Evolutionary conservation across 176 grass and related monocot genomes (phyloP), one percentile per base, ranked within the genome.

Genomic region (Urochloa ruziziensis): DNA sequence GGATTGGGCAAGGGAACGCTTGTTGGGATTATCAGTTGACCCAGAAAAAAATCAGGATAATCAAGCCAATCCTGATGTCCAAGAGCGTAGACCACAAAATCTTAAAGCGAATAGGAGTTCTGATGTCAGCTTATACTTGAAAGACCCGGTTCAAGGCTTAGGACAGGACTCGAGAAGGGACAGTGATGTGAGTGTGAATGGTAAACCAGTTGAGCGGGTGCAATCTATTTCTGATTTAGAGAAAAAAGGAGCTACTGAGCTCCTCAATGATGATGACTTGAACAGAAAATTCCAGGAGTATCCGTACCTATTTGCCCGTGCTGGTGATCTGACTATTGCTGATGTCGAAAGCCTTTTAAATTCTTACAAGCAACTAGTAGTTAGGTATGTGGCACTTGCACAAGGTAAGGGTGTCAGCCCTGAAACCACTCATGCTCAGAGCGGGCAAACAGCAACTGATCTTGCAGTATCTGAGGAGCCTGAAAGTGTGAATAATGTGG

Each of bases 331-430:
- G 76, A 95, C 96, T 3, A 80, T 99, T 85, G 88, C 84, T 87
- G 96, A 99, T 87, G 91, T 96, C 74, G 89, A 96, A 51, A 90
- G 79, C 89, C 93, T 99, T 71, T 81, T 96, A 24, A 93, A 91
- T 87, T 92, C 89, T 70, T 99, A 96, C 80, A 96, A 96, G 88
- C 89, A 93, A 63, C 81, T 99, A 25, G 85, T 96, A 36, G 87
- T 96, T 48, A 77, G 80, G 77, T 94, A 96, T 53, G 83, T 92
- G 42, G 84, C 91, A 72, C 91, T 96, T 86, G 91, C 93, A 10
- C 91, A 94, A 89, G 93, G 91, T 53, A 85, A 90, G 81, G 87
- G 74, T 71, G 54, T 82, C 19, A 86, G 18, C 62, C 66, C 64
- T 73, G 89, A 84, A 88, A 86, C 75, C 27, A 53, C 63, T 67